Base-by-base conservation (phyloP, 1,284 basidiomycete genomes). In the Waitea zeae region DNA sequence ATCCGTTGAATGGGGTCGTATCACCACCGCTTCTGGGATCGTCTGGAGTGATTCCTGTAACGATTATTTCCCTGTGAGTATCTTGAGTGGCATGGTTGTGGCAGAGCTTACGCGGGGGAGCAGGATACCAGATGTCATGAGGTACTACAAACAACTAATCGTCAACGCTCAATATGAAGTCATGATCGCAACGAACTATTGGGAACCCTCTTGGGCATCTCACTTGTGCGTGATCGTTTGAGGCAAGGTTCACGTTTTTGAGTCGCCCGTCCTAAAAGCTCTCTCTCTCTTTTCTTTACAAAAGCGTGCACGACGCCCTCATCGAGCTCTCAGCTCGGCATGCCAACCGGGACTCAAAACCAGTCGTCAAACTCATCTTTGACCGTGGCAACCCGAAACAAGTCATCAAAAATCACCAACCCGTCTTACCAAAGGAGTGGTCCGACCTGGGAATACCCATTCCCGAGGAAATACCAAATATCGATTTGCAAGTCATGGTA, bases 281-380 rank as follows among this genome's bases (percentile, higher is more conserved):
- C 15, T 5, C 24, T 4, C 55, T 55, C 1, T 66, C 64, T 3
- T 60, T 67, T 41, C 64, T 62, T 5, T 64, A 70, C 17, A 58
- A 51, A 17, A 65, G 61, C 18, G 59, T 79, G 36, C 57, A 63
- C 5, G 54, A 64, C 20, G 67, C 69, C 0, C 52, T 80, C 6
- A 56, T 56, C 13, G 67, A 74, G 39, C 56, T 80, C 11, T 70
- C 68, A 11, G 57, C 52, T 26, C 51, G 64, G 9, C 53, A 30
- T 30, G 58, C 59, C 1, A 14, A 31, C 12, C 52, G 47, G 34
- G 32, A 51, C 6, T 9, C 14, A 11, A 67, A 61, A 42, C 60
- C 74, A n/a, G 57, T 78, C 31, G 56, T 69, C 37, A 68, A 70
- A 45, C 49, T 80, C 46, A 67, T 78, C 46, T 80, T 78, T 51